phyloP scores from a whole-genome alignment of 2,329 filamentous ascomycete species.

The Cladosporium phlei region DNA sequence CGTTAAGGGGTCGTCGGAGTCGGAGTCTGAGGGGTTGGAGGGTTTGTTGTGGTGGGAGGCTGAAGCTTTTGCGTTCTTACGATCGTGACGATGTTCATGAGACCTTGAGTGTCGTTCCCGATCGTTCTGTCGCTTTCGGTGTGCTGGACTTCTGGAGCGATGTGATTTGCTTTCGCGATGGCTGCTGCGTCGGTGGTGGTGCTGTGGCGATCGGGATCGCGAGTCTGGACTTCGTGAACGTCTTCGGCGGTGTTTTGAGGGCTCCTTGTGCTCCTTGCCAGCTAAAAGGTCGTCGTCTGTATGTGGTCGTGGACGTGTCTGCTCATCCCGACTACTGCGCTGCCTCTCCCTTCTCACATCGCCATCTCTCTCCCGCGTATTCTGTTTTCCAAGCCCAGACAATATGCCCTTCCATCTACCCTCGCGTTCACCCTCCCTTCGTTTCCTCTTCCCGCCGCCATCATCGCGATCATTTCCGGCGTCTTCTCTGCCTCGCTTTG shows the following conservation, averaged over 20 bases:
- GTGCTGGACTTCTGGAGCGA: neutral
- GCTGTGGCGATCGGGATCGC: slow-evolving; percentile 9
- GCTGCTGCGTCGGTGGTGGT: neutral
- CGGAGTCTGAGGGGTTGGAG: neutral
- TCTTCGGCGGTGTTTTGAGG: neutral
- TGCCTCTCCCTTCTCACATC: neutral
- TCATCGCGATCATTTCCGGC: neutral
- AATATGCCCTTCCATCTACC: slow-evolving; percentile 20
- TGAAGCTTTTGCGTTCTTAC: neutral
- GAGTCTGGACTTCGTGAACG: slow-evolving; percentile 6
- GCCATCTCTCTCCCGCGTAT: neutral
- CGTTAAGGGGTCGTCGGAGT: slow-evolving; percentile 65
- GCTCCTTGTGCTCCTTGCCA: neutral
- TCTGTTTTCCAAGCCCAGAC: slow-evolving; percentile 15
- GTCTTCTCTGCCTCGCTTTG: slow-evolving; percentile 21
- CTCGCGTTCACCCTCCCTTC: slow-evolving; percentile 15
- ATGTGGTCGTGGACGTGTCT: neutral
- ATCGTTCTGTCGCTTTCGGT: neutral
- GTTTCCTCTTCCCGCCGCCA: neutral
- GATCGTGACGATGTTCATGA: neutral
- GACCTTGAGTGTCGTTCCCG: neutral
- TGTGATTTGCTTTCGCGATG: neutral
- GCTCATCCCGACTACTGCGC: neutral
- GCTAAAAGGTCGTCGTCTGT: too few relatives aligned
- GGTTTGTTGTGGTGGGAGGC: neutral